Evolutionary conservation across 208 protist genomes (phyloP), one percentile per base, ranked within the genome.

Genomic region (Ichthyophonus hoferi): DNA sequence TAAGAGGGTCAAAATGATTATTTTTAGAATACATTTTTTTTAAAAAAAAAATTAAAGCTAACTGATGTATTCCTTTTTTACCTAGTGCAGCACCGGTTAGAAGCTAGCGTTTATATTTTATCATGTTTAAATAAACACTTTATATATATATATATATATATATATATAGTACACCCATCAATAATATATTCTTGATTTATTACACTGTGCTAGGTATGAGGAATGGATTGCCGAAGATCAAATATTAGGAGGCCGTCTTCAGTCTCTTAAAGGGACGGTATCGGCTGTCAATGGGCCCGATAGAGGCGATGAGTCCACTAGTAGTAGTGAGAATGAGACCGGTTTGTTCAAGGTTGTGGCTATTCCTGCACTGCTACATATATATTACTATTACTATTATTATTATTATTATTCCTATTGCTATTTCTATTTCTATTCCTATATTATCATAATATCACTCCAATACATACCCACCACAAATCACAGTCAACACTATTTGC

Each of bases 241-340:
- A 38, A 81, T 81, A 34, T 31, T 81, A 34, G 77, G n/a, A 12
- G 77, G n/a, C 33, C 77, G 77, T 34, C 33, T 81, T 2, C 77
- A 81, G n/a, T 14, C 3, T n/a, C 35, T 87, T 12, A 39, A 50
- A 58, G 17, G 40, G 24, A 14, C 35, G 12, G 81, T 39, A 3
- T 42, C 14, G 2, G 81, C 41, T 3, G 17, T 17, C 17, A 85
- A 41, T 33, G 81, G 81, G 35, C 81, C 81, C 33, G 81, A 85
- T 34, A 85, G 81, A 35, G 81, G 81, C 17, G 81, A 85, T 85
- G 81, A 85, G 39, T 17, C 3, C 38, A 85, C 81, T 37, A 40
- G 33, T n/a, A 82, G 78, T n/a, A 40, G 33, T 82, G 78, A 82
- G 7, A 24, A 67, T 7, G 50, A 24, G 50, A 24, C 14, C 50